Evolutionary conservation across 768 basidiomycete genomes (phyloP), one percentile per base, ranked within the genome.

Genomic region (Phlebiopsis flavidoalba): DNA sequence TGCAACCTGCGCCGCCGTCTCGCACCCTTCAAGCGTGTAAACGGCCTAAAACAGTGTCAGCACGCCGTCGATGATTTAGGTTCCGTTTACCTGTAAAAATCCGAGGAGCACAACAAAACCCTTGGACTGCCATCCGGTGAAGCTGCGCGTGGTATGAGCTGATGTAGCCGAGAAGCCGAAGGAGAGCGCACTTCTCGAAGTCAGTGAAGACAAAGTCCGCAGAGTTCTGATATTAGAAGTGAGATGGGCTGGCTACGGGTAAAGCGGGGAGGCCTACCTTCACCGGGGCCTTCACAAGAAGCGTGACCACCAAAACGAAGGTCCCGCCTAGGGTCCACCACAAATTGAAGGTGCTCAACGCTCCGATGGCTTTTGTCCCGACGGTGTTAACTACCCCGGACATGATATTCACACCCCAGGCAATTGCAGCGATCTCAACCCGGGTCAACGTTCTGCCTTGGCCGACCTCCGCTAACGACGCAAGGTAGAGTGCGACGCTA

Each of bases 321-420:
- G 83, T 85, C 14, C 83, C 83, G 26, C 81, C 81, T 1, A 85
- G 71, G 12, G 83, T 85, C 83, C 83, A 84, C 83, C 83, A 85
- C 26, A 85, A 72, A 61, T 80, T 81, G 69, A 83, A 79, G 15
- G 76, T 70, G 61, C 82, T 83, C 80, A 83, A 79, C 3, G 76
- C 73, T 1, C 82, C 82, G 33, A 85, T 81, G 4, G 79, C 82
- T 62, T 80, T 81, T 22, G 83, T 84, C 1, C 84, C 84, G 19
- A 81, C 64, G 1, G 79, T 83, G 65, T 85, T 85, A 60, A 84
- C 70, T 51, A 83, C 69, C 0, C 84, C 84, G 14, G 80, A 83
- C 6, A 73, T 67, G 21, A 85, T 77, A 65, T 84, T 84, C 47
- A 84, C 76, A 6, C 75, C 81, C 83, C 83, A 84, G 12, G 83